Evolutionary conservation across 176 grass and related monocot genomes (phyloP).

Genomic region (Tillandsia fasciculata): DNA sequence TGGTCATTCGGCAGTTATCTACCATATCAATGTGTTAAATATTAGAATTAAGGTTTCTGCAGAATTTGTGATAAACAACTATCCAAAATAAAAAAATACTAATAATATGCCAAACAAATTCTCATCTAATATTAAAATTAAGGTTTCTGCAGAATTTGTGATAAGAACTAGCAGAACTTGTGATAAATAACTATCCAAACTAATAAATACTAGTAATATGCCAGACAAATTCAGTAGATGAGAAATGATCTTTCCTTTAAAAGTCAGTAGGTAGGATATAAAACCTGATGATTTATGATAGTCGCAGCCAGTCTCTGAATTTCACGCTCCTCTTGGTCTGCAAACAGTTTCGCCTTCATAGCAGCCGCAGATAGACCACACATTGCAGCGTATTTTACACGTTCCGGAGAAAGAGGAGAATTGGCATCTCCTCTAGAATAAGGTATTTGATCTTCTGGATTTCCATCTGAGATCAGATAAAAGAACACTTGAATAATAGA

Average conservation of each 20-base stretch:
- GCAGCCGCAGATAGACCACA: constrained; percentile 75
- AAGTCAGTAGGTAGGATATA: too few relatives aligned
- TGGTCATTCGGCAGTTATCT: too few relatives aligned
- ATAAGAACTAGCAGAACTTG: not conserved
- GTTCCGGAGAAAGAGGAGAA: constrained; percentile 43
- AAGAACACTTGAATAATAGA: not conserved
- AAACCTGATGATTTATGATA: constrained; percentile 84
- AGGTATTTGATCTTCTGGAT: constrained; percentile 9
- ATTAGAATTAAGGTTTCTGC: too few relatives aligned
- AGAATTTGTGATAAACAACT: too few relatives aligned
- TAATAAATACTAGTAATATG: not conserved
- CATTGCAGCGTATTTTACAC: constrained; percentile 54
- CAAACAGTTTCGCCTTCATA: constrained; percentile 89
- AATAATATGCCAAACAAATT: too few relatives aligned
- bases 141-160: too few relatives aligned
- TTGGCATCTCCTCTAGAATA: constrained; percentile 29
- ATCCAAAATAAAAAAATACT: too few relatives aligned
- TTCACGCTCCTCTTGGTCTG: constrained; percentile 94
- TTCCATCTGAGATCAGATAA: constrained; percentile 14
- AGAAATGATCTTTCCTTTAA: not conserved
- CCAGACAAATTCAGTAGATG: not conserved
- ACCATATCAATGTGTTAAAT: too few relatives aligned
- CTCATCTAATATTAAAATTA: too few relatives aligned
- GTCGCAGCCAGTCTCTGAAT: constrained; percentile 82
- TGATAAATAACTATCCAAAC: not conserved